A percentile compares a stretch with the other conserved stretches of the same genome.
Conservation (phyloP, 768 basidiomycete genomes). For the Rhodotorula paludigena region DNA sequence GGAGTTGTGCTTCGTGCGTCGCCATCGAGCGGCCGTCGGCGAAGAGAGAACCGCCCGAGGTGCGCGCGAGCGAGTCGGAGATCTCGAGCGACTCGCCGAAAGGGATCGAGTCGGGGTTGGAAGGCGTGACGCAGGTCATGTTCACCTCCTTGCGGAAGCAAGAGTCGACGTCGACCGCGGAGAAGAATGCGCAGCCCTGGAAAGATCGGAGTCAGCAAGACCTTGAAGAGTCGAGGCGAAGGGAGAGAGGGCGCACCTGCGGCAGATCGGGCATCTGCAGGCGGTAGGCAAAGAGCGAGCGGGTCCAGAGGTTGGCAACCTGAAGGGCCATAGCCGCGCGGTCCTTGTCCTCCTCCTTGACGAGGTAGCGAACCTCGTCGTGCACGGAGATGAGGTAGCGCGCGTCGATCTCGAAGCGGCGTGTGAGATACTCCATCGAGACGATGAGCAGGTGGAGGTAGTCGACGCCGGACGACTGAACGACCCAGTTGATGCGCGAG, state of each 20-base stretch:
- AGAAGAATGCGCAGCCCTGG: conserved; percentile 75
- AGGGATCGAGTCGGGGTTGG: conserved; percentile 72
- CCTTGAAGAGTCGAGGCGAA: not conserved
- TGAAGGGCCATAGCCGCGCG: conserved; percentile 88
- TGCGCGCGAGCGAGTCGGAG: conserved; percentile 18
- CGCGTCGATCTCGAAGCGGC: conserved; percentile 74
- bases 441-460: conserved; percentile 95
- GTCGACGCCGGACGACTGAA: conserved; percentile 96
- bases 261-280: conserved; percentile 96
- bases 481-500: conserved; percentile 98
- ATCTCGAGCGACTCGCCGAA: conserved; percentile 86
- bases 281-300: conserved; percentile 79
- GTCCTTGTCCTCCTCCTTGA: conserved; percentile 79
- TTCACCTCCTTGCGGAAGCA: conserved; percentile 93
- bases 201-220: not conserved
- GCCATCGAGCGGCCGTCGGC: conserved; percentile 59
- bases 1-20: conserved; percentile 36
- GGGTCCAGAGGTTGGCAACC: conserved; percentile 92
- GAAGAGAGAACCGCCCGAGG: conserved; percentile 31
- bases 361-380: conserved; percentile 91
- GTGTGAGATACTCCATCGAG: conserved; percentile 81
- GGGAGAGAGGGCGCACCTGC: conserved; percentile 57
- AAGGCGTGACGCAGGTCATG: conserved; percentile 92
- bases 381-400: conserved; percentile 95
- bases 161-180: conserved; percentile 84